phyloP scores from a whole-genome alignment of 192 early-diverging fungal genomes.

The Diversispora eburnea region DNA sequence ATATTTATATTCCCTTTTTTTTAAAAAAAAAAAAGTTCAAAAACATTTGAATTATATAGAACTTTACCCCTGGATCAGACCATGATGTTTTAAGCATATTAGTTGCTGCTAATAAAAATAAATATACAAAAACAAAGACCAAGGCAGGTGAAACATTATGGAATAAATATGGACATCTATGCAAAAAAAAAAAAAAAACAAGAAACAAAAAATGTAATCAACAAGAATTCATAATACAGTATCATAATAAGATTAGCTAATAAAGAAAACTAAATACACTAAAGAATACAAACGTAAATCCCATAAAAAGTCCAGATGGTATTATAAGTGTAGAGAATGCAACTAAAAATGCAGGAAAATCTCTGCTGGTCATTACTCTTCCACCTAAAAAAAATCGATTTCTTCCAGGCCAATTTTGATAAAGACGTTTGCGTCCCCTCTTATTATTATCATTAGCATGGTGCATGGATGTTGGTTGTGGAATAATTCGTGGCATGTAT shows the following conservation, averaged over 20 bases:
- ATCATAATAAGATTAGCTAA: neutral
- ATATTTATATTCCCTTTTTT: constrained; percentile 7
- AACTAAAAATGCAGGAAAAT: constrained; percentile 58
- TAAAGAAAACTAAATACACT: neutral
- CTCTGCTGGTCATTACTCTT: constrained; percentile 62
- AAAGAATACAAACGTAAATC: constrained; percentile 46
- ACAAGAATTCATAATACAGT: neutral
- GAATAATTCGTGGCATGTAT: neutral
- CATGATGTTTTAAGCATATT: constrained; percentile 75
- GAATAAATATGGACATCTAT: constrained; percentile 70
- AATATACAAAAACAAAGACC: constrained; percentile 66
- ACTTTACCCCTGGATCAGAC: constrained; percentile 65
- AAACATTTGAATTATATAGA: neutral
- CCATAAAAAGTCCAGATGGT: constrained; percentile 58
- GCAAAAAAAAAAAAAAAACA: neutral
- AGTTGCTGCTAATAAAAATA: constrained; percentile 55
- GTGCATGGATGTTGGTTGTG: neutral
- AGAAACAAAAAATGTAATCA: constrained; percentile 1
- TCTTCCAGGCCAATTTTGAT: constrained; percentile 49
- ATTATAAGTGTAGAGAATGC: constrained; percentile 52
- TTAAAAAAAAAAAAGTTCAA: neutral
- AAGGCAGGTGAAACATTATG: constrained; percentile 51
- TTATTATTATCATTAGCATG: neutral
- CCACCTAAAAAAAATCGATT: constrained; percentile 63
- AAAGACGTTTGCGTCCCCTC: constrained; percentile 25